These are phyloP conservation scores for Beauveria bassiana DNA, from an alignment of 2,329 filamentous ascomycete genomes.

Conservation along the genomic window DNA sequence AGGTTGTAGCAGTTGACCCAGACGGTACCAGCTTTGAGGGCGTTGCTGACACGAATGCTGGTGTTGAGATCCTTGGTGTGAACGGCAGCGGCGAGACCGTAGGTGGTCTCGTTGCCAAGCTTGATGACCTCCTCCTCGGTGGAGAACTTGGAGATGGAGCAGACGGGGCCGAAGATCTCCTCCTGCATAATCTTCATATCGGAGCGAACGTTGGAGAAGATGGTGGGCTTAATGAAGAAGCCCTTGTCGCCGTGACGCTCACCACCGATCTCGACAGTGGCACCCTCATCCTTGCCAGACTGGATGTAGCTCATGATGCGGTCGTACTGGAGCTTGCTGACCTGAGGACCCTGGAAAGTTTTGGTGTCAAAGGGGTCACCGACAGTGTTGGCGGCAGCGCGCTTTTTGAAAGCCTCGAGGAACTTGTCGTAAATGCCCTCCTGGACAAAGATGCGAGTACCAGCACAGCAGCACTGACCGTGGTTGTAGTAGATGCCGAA, in stretches of 20 bases:
- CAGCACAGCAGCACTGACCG: conserved; percentile 59
- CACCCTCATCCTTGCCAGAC: conserved; percentile 46
- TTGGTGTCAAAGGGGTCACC: conserved; percentile 68
- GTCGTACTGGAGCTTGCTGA: conserved; percentile 73
- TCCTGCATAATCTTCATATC: conserved; percentile 84
- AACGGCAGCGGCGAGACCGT: conserved; percentile 71
- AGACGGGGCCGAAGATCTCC: conserved; percentile 83
- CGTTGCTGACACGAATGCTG: conserved; percentile 67
- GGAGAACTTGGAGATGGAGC: conserved; percentile 74
- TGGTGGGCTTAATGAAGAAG: conserved; percentile 81
- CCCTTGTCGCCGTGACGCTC: conserved; percentile 57
- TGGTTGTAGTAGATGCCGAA: conserved; percentile 54
- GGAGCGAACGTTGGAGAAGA: conserved; percentile 69
- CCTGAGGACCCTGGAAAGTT: conserved; percentile 79
- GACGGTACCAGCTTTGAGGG: conserved; percentile 57
- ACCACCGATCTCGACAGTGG: conserved; percentile 45
- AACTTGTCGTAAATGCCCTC: conserved; percentile 80
- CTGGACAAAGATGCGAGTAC: conserved; percentile 73
- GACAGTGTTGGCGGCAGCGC: conserved; percentile 61
- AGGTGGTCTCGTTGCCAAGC: conserved; percentile 63
- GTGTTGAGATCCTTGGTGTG: conserved; percentile 75
- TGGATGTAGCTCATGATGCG: conserved; percentile 75
- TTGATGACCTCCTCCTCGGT: conserved; percentile 67
- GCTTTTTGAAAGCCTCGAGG: conserved; percentile 65
- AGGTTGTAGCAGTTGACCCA: conserved; percentile 37